Conservation (phyloP, 805 yeast species). For the Nakazawaea siamensis region DNA sequence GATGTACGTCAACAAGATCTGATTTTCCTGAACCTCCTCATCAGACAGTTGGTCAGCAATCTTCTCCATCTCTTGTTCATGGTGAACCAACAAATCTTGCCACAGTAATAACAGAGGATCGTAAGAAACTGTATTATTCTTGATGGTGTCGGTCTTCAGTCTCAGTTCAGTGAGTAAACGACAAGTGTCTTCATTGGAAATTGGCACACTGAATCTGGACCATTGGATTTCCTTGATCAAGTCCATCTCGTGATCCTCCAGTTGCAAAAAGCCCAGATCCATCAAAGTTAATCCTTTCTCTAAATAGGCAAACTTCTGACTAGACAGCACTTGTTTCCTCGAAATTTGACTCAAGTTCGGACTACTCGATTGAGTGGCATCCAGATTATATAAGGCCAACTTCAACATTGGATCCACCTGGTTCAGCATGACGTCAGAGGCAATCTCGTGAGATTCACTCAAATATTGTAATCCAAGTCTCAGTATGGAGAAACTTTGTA, state of each 20-base stretch:
- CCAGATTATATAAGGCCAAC: constrained; percentile 26
- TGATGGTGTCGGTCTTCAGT: constrained; percentile 20
- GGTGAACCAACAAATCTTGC: constrained; percentile 61
- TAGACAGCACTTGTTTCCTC: constrained; percentile 28
- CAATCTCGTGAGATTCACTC: constrained; percentile 29
- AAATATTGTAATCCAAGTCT: constrained; percentile 54
- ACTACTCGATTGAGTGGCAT: constrained; percentile 17
- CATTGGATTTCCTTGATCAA: constrained; percentile 31
- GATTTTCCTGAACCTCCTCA: constrained; percentile 58
- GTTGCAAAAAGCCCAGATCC: constrained; percentile 29
- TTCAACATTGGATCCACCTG: constrained; percentile 59
- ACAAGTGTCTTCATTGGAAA: constrained; percentile 69
- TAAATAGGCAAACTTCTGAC: constrained; percentile 24
- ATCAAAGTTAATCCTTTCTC: constrained; percentile 23
- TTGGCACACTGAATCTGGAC: constrained; percentile 48
- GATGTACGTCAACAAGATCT: constrained; percentile 69
- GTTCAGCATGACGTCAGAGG: constrained; percentile 48
- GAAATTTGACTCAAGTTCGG: constrained; percentile 44
- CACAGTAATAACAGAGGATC: constrained; percentile 55
- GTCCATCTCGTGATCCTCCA: constrained; percentile 15
- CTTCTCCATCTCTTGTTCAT: constrained; percentile 45
- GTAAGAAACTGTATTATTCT: constrained; percentile 35
- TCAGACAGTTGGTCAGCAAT: constrained; percentile 31
- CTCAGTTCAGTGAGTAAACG: constrained; percentile 38
- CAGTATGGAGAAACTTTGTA: constrained; percentile 47